Base-by-base conservation (phyloP, 192 early-diverging fungal species). In the Umbelopsis ramanniana region DNA sequence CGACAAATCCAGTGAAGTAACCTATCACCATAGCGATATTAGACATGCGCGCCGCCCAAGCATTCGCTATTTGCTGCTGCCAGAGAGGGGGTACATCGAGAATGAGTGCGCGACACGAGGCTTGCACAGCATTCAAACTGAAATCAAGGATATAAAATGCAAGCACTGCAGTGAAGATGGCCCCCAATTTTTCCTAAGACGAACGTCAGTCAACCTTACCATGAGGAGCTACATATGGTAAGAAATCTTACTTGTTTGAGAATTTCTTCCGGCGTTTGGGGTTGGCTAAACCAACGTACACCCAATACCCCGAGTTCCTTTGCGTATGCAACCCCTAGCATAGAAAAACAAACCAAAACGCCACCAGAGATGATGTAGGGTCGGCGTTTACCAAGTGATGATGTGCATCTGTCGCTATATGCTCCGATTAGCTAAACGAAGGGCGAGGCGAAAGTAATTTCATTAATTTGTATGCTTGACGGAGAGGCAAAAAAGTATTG, bases 71-170 rank as follows among this genome's bases (percentile, higher is more conserved):
- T 29, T 94, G 91, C 75, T 98, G 97, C 74, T 94, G 92, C 66
- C 87, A 77, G 19, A 90, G 77, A 0, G 95, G 92, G 22, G 89
- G 85, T 38, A 90, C 86, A 74, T 98, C 97, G 24, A 97, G 87
- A 38, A 97, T 91, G 19, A 98, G 80, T 15, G 94, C 91, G 10
- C 97, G 91, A 68, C 89, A 89, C 29, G 86, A 84, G 7, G 95
- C 94, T 74, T 93, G 92, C 10, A 96, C 91, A 9, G 90, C 90
- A 77, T 98, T 98, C 69, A 98, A 85, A 0, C 94, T 89, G 82
- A 98, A 97, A 79, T 98, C 97, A 22, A 98, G 76, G n/a, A 89
- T 78, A 71, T 96, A 98, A 73, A 98, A 97, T 11, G 89, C 89
- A 9, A 85, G 15, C 5, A 98, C 93, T 22, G 94, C 95, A 29